These are phyloP conservation scores for Chytriomyces sp. DNA, from an alignment of 192 early-diverging fungal species.

Conservation along the genomic window DNA sequence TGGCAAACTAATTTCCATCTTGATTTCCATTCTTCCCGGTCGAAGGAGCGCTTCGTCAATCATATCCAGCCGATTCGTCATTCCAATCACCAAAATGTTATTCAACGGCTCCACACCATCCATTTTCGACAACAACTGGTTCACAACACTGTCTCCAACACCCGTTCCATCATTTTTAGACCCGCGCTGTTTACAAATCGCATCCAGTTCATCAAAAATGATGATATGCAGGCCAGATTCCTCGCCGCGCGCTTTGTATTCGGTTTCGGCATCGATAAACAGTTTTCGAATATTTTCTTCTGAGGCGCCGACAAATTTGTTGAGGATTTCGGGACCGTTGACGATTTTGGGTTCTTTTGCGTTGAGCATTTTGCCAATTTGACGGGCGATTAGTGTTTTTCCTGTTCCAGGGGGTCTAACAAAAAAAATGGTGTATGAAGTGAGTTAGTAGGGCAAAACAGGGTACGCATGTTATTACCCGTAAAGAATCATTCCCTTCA, in stretches of 20 bases:
- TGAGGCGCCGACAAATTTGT: conserved; percentile 95
- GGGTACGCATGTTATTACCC: conserved; percentile 4
- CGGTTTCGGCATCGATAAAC: conserved; percentile 91
- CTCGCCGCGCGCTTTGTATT: conserved; percentile 92
- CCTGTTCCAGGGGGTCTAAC: conserved; percentile 93
- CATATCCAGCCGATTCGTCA: conserved; percentile 98
- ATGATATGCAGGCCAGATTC: conserved; percentile 94
- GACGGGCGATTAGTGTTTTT: conserved; percentile 96
- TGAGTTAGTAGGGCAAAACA: conserved; percentile 45
- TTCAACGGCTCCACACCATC: conserved; percentile 99
- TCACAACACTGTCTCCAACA: conserved; percentile 95
- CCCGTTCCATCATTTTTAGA: conserved; percentile 90
- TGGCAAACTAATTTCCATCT: conserved; percentile 94
- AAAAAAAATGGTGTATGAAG: background rate
- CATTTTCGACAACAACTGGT: conserved; percentile 98
- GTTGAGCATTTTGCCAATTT: conserved; percentile 99
- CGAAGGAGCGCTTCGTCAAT: conserved; percentile 97
- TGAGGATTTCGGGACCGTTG: conserved; percentile 93
- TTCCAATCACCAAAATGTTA: conserved; percentile 97
- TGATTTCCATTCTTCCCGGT: conserved; percentile 93
- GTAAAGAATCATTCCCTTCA: conserved; percentile 81
- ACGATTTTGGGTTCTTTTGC: conserved; percentile 92
- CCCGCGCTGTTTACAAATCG: conserved; percentile 98
- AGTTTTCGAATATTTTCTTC: conserved; percentile 98
- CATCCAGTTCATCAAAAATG: conserved; percentile 99